A percentile compares a stretch with the other conserved stretches of the same genome.
phyloP scores from a whole-genome alignment of 148 eudicot genomes.

The Rhododendron kiyosumense region DNA sequence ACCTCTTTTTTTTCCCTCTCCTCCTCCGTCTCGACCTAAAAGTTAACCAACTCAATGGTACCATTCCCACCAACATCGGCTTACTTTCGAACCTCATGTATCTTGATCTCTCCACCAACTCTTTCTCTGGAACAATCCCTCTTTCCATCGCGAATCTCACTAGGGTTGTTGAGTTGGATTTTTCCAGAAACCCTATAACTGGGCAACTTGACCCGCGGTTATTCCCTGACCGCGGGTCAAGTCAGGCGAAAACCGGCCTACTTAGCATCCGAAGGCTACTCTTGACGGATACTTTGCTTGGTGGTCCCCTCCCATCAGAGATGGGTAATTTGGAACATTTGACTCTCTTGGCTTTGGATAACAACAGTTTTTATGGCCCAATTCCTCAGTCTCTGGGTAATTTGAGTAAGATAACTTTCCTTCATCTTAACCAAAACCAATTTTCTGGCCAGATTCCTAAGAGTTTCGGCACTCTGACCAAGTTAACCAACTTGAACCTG shows the following conservation, averaged over 20 bases:
- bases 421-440: background rate
- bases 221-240: background rate
- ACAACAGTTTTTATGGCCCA: background rate
- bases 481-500: background rate
- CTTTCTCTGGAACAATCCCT: background rate
- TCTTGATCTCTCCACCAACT: slow-evolving; percentile 6
- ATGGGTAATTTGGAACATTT: background rate
- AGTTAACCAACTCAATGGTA: background rate
- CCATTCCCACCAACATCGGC: background rate
- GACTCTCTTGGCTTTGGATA: background rate
- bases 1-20: background rate
- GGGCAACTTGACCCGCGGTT: slow-evolving; percentile 4
- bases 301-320: background rate
- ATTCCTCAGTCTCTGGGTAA: slow-evolving; percentile 7
- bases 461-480: background rate
- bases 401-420: background rate
- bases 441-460: background rate
- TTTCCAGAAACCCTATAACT: background rate
- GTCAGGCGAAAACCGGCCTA: background rate
- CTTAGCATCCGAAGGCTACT: background rate
- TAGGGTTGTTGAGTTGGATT: background rate
- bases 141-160: slow-evolving; percentile 2
- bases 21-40: slow-evolving; percentile 2
- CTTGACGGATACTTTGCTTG: background rate
- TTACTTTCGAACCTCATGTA: background rate